Evolutionary conservation across 768 basidiomycete species (phyloP).

Genomic region (Polyporus arcularius): DNA sequence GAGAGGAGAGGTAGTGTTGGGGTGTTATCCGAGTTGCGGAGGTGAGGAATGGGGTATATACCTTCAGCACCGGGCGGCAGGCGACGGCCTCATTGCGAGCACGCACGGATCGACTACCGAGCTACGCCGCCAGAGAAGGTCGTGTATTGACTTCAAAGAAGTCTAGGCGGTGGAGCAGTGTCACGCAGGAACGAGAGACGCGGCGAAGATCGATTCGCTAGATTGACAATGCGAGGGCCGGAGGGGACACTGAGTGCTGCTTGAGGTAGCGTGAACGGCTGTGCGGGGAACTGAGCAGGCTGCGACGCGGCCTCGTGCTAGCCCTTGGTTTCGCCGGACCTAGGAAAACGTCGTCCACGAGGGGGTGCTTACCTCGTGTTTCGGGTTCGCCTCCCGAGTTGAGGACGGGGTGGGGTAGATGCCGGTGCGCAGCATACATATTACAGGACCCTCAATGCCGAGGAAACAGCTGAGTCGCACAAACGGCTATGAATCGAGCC

Average conservation of each 20-base stretch:
- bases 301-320: constrained; percentile 1
- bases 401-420: no score
- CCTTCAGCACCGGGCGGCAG: neutral
- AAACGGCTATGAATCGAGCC: no score
- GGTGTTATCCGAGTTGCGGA: neutral
- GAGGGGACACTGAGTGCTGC: neutral
- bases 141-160: neutral
- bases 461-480: no score
- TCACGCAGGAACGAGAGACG: neutral
- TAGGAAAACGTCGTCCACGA: neutral
- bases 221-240: neutral
- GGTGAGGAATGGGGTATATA: constrained; percentile 1
- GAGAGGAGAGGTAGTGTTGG: neutral
- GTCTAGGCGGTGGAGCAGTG: constrained; percentile 1
- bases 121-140: neutral
- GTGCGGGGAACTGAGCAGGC: neutral
- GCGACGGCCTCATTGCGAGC: constrained; percentile 4
- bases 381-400: neutral
- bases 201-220: neutral
- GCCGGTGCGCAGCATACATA: no score
- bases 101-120: constrained; percentile 7
- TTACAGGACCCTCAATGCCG: no score
- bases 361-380: constrained; percentile 6
- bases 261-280: no score
- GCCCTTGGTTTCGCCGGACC: constrained; percentile 4